These are phyloP conservation scores for Cytauxzoon felis DNA, from an alignment of 169 alveolate species.

Conservation along the genomic window DNA sequence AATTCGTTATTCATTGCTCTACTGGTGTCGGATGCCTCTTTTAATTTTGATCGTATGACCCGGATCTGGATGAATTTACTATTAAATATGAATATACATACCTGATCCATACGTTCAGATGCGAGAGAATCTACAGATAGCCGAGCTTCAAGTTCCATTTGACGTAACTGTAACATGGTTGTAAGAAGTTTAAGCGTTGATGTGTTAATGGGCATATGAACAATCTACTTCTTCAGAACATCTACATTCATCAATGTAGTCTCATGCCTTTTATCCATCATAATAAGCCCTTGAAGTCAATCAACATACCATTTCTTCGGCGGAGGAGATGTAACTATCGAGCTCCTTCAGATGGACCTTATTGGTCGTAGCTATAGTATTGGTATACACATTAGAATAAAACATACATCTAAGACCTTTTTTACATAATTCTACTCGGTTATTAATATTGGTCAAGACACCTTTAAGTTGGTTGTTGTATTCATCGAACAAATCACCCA, in stretches of 20 bases:
- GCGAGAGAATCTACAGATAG: slow-evolving; percentile 12
- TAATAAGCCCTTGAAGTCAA: too few species aligned
- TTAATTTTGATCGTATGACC: slow-evolving; percentile 11
- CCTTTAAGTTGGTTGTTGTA: slow-evolving; percentile 33
- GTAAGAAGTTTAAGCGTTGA: neutral
- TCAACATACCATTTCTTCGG: slow-evolving; percentile 58
- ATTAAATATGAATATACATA: neutral
- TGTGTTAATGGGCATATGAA: too few species aligned
- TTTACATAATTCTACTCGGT: slow-evolving; percentile 26
- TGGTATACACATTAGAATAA: neutral
- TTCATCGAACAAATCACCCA: slow-evolving; percentile 58
- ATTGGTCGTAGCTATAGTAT: slow-evolving; percentile 9
- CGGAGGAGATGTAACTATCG: slow-evolving; percentile 23
- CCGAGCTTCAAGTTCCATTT: slow-evolving; percentile 58
- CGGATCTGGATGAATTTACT: slow-evolving; percentile 1
- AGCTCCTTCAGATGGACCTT: slow-evolving; percentile 29
- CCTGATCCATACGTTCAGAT: slow-evolving; percentile 31
- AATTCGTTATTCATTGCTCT: slow-evolving; percentile 37
- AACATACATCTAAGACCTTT: slow-evolving; percentile 22
- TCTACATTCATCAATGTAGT: too few species aligned
- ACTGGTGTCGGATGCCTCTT: slow-evolving; percentile 54
- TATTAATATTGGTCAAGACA: slow-evolving; percentile 7
- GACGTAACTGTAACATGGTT: slow-evolving; percentile 29
- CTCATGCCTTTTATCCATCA: too few species aligned
- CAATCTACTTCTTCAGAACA: too few species aligned